Evolutionary conservation across 768 basidiomycete genomes (phyloP).

Genomic region (Collybiopsis confluens): DNA sequence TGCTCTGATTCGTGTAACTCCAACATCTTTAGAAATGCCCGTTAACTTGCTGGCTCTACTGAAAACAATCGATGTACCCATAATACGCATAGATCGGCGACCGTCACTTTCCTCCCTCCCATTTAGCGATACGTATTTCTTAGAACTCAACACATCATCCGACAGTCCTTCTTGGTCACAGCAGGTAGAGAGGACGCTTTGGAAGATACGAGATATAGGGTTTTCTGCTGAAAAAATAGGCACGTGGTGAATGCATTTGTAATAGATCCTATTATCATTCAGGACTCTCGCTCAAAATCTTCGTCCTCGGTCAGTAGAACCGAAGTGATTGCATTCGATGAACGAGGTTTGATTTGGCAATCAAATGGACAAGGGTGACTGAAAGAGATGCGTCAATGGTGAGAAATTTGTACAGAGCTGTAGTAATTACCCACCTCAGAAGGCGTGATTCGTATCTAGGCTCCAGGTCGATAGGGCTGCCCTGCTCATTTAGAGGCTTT

Average conservation of each 20-base stretch:
- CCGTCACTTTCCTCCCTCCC: slow-evolving; percentile 42
- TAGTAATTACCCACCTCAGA: slow-evolving; percentile 26
- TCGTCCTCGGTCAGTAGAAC: slow-evolving; percentile 24
- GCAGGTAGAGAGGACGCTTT: neutral
- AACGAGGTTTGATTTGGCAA: slow-evolving; percentile 33
- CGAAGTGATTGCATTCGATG: slow-evolving; percentile 23
- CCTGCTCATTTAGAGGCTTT: slow-evolving; percentile 31
- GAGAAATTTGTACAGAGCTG: too few relatives aligned
- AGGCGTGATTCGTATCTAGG: slow-evolving; percentile 30
- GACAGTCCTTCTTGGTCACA: neutral
- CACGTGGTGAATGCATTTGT: slow-evolving; percentile 35
- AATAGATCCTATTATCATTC: neutral
- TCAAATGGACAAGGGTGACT: slow-evolving; percentile 40
- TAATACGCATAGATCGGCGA: slow-evolving; percentile 60
- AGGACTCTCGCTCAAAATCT: neutral
- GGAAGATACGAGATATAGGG: neutral
- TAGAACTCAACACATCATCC: slow-evolving; percentile 43
- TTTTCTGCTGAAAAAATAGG: slow-evolving; percentile 36
- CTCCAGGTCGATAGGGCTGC: slow-evolving; percentile 27
- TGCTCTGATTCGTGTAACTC: slow-evolving; percentile 1
- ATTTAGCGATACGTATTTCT: slow-evolving; percentile 61
- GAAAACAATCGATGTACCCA: slow-evolving; percentile 25
- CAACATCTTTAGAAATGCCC: neutral
- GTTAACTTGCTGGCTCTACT: slow-evolving; percentile 1
- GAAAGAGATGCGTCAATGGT: too few relatives aligned